A percentile compares a stretch with the other conserved stretches of the same genome.
Conservation (phyloP, 805 yeast genomes). For the Metschnikowia borealis region DNA sequence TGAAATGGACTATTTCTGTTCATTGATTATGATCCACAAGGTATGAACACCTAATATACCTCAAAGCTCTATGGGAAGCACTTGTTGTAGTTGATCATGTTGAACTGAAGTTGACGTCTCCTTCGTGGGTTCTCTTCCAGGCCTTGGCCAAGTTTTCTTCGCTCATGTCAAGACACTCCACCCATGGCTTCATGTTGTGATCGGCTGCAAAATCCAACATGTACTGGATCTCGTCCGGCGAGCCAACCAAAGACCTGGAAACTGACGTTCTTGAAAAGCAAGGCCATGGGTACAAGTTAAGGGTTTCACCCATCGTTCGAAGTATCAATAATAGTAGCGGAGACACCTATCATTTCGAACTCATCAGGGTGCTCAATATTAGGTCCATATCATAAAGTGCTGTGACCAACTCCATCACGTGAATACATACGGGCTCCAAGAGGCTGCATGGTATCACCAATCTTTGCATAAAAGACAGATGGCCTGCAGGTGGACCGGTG, state of each 20-base stretch:
- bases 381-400: too few relatives aligned
- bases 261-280: constrained; percentile 10
- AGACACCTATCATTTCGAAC: too few relatives aligned
- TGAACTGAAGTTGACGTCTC: constrained; percentile 11
- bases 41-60: too few relatives aligned
- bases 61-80: constrained; percentile 1
- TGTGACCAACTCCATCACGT: too few relatives aligned
- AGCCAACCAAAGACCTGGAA: constrained; percentile 8
- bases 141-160: constrained; percentile 9
- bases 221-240: constrained; percentile 8
- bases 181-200: constrained; percentile 12
- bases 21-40: too few relatives aligned
- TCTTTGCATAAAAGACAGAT: too few relatives aligned
- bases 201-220: constrained; percentile 11
- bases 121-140: constrained; percentile 8
- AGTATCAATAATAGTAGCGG: too few relatives aligned
- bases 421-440: too few relatives aligned
- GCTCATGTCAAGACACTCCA: constrained; percentile 8
- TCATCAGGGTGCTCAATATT: too few relatives aligned
- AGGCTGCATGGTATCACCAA: too few relatives aligned
- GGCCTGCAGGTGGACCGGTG: constrained; percentile 11
- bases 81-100: constrained; percentile 10
- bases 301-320: background rate
- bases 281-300: constrained; percentile 3
- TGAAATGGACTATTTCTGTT: too few relatives aligned